Percentiles rank a stretch among this genome's conserved stretches.
These are phyloP conservation scores for Lepidium aucheri DNA, from an alignment of 345 rosid species.

Conservation along the genomic window DNA sequence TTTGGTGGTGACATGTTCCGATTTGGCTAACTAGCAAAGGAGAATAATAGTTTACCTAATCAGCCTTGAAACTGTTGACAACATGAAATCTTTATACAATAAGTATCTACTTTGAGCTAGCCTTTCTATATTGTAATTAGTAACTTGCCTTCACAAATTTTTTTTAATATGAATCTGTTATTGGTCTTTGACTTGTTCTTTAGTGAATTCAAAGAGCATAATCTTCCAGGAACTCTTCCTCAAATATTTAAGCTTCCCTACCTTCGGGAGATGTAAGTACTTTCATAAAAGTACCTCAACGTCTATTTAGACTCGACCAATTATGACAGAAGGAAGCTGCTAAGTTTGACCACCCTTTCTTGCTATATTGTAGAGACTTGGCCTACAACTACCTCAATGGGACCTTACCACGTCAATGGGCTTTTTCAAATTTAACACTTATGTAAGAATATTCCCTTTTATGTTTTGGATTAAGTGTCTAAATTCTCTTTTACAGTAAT, in stretches of 20 bases:
- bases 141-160: not conserved
- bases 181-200: conserved; percentile 10
- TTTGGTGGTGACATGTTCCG: not conserved
- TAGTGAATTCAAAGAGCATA: conserved; percentile 43
- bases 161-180: not conserved
- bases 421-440: conserved; percentile 31
- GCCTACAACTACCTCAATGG: conserved; percentile 52
- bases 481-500: conserved; percentile 5
- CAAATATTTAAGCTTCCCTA: conserved; percentile 41
- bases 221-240: conserved; percentile 55
- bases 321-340: not conserved
- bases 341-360: not conserved
- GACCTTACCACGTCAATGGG: conserved; percentile 48
- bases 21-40: not conserved
- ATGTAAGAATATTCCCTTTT: conserved; percentile 36
- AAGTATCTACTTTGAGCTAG: not conserved
- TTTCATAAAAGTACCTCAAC: not conserved
- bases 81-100: not conserved
- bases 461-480: not conserved
- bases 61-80: not conserved
- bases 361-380: conserved; percentile 35
- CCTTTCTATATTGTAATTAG: no score
- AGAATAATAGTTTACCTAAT: not conserved
- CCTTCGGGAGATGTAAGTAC: conserved; percentile 42
- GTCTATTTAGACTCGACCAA: not conserved